These are phyloP conservation scores for Malus sylvestris DNA, from an alignment of 306 rosid species.

Conservation along the genomic window DNA sequence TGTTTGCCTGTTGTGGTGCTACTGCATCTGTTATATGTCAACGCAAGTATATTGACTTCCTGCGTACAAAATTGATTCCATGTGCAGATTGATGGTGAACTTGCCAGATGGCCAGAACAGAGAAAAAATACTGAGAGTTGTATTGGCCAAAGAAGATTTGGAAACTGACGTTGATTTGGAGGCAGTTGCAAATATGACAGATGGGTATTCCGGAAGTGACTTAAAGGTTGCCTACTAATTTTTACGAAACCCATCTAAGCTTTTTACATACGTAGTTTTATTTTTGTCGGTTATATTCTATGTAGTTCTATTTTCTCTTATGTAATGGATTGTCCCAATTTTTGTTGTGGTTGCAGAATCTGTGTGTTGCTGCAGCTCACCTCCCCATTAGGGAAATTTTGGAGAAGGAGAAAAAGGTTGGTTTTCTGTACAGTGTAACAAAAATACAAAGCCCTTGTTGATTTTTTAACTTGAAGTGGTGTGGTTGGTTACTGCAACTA, in stretches of 20 bases:
- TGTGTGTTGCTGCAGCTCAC: slow-evolving; percentile 86
- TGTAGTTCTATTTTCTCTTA: neutral
- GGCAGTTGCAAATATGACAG: slow-evolving; percentile 76
- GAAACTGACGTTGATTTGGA: slow-evolving; percentile 69
- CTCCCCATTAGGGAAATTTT: slow-evolving; percentile 85
- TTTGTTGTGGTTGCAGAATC: slow-evolving; percentile 60
- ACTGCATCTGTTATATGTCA: neutral
- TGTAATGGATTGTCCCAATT: neutral
- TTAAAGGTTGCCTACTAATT: slow-evolving; percentile 51
- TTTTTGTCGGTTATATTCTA: neutral
- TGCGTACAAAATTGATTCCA: neutral
- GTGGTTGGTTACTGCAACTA: neutral
- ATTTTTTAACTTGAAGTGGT: neutral
- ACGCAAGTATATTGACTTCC: neutral
- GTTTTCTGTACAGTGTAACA: neutral
- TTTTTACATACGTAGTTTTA: neutral
- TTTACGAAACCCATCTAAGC: neutral
- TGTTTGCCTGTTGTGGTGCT: neutral
- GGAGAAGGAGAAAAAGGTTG: slow-evolving; percentile 86
- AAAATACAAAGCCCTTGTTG: neutral
- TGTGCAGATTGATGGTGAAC: slow-evolving; percentile 84
- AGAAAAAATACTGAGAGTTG: slow-evolving; percentile 70
- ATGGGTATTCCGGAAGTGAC: slow-evolving; percentile 97
- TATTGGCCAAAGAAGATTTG: slow-evolving; percentile 83
- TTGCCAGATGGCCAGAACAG: slow-evolving; percentile 82